Conservation (phyloP, 108 stramenopile genomes). For the Cyclotella sp. region DNA sequence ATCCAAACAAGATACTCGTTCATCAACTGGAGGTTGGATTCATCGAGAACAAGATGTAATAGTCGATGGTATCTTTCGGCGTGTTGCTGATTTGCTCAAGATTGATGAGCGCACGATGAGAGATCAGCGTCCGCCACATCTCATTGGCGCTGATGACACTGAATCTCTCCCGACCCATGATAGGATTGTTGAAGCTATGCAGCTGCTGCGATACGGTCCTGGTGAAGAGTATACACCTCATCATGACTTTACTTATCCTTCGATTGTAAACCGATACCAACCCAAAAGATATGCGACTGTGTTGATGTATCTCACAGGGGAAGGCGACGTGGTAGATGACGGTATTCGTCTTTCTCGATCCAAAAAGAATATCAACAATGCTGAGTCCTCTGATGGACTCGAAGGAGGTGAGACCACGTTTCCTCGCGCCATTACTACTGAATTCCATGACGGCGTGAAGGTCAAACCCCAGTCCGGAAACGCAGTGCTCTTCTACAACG, state of each 20-base stretch:
- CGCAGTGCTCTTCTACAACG: slow-evolving; percentile 89
- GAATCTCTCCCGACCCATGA: slow-evolving; percentile 64
- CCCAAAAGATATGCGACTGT: slow-evolving; percentile 86
- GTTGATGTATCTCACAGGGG: slow-evolving; percentile 76
- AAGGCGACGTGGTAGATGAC: slow-evolving; percentile 47
- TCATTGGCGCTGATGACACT: slow-evolving; percentile 13
- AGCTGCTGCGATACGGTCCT: slow-evolving; percentile 81
- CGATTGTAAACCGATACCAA: slow-evolving; percentile 75
- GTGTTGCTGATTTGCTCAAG: slow-evolving; percentile 80
- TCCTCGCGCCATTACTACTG: slow-evolving; percentile 79
- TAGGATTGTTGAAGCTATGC: slow-evolving; percentile 87
- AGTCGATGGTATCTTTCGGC: slow-evolving; percentile 78
- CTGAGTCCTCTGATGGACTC: slow-evolving; percentile 48
- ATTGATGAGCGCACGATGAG: slow-evolving; percentile 74
- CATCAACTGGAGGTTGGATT: slow-evolving; percentile 77
- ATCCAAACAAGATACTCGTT: slow-evolving; percentile 31
- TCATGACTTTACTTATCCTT: slow-evolving; percentile 89
- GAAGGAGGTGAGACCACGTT: slow-evolving; percentile 86
- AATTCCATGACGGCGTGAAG: slow-evolving; percentile 79
- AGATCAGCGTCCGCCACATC: slow-evolving; percentile 29
- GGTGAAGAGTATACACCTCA: slow-evolving; percentile 87
- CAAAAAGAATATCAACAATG: background rate
- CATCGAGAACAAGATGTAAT: slow-evolving; percentile 65
- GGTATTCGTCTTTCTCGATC: slow-evolving; percentile 26
- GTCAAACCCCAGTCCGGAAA: slow-evolving; percentile 75